Evolutionary conservation across 495 filamentous ascomycete species (phyloP), one percentile per base, ranked within the genome.

Genomic region (Acidiella bohemica): DNA sequence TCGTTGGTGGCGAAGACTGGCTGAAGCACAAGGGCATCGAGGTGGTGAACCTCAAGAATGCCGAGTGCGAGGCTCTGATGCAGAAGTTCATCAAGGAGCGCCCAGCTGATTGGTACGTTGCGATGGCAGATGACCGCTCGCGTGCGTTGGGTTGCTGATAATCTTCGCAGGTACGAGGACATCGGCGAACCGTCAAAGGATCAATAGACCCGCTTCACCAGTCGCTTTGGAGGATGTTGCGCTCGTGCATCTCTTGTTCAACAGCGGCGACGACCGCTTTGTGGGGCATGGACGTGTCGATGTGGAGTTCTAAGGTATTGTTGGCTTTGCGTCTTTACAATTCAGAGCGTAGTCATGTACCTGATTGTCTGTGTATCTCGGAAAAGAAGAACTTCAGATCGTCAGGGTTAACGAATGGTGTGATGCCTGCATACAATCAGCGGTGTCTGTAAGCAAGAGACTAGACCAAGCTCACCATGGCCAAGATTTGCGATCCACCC

Each of bases 381-480:
- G 92, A 66, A 46, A 96, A 92, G 70, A 78, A 97, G 65, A 88
- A 92, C 54, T 71, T 83, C 40, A 97, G 65, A 57, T 94, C 75
- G 27, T 95, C 85, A 2, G 90, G 90, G 45, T 93, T 76, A 19
- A 96, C 90, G 41, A 83, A 78, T 2, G 92, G 90, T 14, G 92
- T 96, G 39, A 97, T 82, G 47, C 84, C 81, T 85, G 38, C 31
- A 29, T 14, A 37, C 20, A 37, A 7, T 7, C 20, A 9, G 25
- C 13, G 7, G 13, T 6, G 20, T 11, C 10, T 12, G 4, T 37
- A 18, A 14, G 30, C 12, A 7, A 6, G 30, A 8, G 12, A 6
- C 16, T 5, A 18, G 2, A 8, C 21, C 21, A 19, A 18, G 50
- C 71, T 49, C 66, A 85, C 86, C 90, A 61, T 97, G 90, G 8